Evolutionary conservation across 1,139 yeast genomes (phyloP).

Genomic region (Debaryomyces robertsiae): DNA sequence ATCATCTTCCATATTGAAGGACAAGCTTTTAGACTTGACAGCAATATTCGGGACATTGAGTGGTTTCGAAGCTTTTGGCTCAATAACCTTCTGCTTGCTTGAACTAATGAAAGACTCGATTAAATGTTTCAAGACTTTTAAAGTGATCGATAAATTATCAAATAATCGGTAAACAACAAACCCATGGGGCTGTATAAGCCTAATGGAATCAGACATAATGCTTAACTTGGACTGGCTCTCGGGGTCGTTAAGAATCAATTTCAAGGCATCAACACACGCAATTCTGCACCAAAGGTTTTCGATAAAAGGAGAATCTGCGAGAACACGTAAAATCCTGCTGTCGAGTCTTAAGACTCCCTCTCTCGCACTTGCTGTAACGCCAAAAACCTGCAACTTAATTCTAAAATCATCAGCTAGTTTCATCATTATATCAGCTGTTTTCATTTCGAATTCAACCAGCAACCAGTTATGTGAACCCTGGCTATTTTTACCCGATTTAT

Average conservation of each 20-base stretch:
- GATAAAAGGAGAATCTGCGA: slow-evolving; percentile 57
- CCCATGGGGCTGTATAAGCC: slow-evolving; percentile 49
- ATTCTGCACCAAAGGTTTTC: slow-evolving; percentile 55
- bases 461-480: slow-evolving; percentile 18
- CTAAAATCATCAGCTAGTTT: slow-evolving; percentile 51
- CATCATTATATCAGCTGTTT: neutral
- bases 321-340: slow-evolving; percentile 44
- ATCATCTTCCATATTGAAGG: slow-evolving; percentile 71
- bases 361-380: slow-evolving; percentile 21
- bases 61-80: slow-evolving; percentile 46
- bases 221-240: slow-evolving; percentile 15
- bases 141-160: slow-evolving; percentile 58
- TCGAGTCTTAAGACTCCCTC: slow-evolving; percentile 24
- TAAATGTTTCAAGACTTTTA: slow-evolving; percentile 59
- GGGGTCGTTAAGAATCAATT: slow-evolving; percentile 23
- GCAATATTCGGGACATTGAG: slow-evolving; percentile 54
- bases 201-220: slow-evolving; percentile 32
- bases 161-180: slow-evolving; percentile 62
- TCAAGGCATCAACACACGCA: slow-evolving; percentile 44
- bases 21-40: slow-evolving; percentile 49
- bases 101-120: slow-evolving; percentile 43
- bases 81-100: slow-evolving; percentile 24
- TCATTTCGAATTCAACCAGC: slow-evolving; percentile 18
- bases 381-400: slow-evolving; percentile 47
- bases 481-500: neutral